Evolutionary conservation across 768 basidiomycete genomes (phyloP), one percentile per base, ranked within the genome.

Genomic region (Pisolithus microcarpus): DNA sequence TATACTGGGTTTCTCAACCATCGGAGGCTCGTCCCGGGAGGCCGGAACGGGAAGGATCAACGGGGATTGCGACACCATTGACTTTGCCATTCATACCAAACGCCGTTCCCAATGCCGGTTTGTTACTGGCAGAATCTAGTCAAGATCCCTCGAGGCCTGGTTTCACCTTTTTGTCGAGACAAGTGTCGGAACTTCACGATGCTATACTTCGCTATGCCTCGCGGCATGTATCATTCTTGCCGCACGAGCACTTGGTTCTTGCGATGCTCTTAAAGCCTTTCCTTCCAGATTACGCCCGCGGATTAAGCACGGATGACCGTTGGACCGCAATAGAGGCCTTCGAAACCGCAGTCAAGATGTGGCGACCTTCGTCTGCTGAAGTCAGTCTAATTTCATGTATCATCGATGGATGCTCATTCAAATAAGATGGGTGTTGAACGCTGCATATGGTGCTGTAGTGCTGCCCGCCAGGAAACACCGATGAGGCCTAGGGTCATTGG

Each of bases 371-470:
- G n/a, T 75, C 71, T 1, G 54, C 74, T 47, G 81, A 85, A 72
- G 85, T 85, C 28, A 52, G 72, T 58, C 52, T 52, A 11, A 49
- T 30, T 43, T 21, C 39, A 31, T 11, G 16, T 46, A 34, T 19
- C 45, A 26, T 15, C 36, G 16, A 4, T 18, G 36, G 19, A 23
- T 37, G 31, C 39, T 54, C 45, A 53, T 19, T 13, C 24, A 55
- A 72, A 70, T 61, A 15, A 75, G 56, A 70, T 65, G 21, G 77
- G 75, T 48, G 69, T 84, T 9, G 80, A 81, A 52, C 78, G 86
- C 23, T 79, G 75, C 56, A 54, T 84, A 28, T 90, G 87, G 87
- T 87, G 85, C 59, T 80, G 80, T 56, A 78, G 76, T 55, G 84
- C 84, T 8, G 79, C 79, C 1, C 64, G 72, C 7, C 70, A 70